Evolutionary conservation across 2,329 filamentous ascomycete genomes (phyloP), one percentile per base, ranked within the genome.

Genomic region (Mycosphaerella sp.): DNA sequence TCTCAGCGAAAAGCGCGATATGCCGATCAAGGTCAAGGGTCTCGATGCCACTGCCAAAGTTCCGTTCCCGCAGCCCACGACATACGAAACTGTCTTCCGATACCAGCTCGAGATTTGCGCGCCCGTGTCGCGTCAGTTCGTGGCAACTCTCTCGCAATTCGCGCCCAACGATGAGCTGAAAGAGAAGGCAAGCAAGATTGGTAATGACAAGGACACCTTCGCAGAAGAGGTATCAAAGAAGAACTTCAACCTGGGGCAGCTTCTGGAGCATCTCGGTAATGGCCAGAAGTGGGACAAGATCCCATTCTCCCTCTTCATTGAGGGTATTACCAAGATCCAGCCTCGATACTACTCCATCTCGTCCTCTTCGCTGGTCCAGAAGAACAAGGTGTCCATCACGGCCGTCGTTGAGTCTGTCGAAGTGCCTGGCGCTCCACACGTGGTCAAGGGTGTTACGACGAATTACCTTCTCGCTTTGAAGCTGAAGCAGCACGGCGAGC

Each of bases 311-410:
- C 84, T 90, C 63, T 84, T 97, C 63, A 89, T 98, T 60, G 93
- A 98, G 76, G 87, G 89, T 59, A 72, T 98, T 55, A 87, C 84
- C 72, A 97, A 96, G 77, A 82, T 98, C 51, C 93, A 98, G 71
- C 91, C 93, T 35, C 88, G 93, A 44, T 98, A 97, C 78, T 98
- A 98, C 76, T 98, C 94, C 44, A 98, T 98, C 70, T 98, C 93
- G 2, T 98, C 94, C 1, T 97, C 93, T 0, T 96, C 93, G 6
- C 71, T 89, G 7, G 90, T 95, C 13, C 90, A 98, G 68, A 90
- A 93, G 68, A 85, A 95, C 72, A 91, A 89, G 75, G 89, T 98
- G 60, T 88, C 93, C 54, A 86, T 98, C 64, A 98, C 93, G 13
- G 91, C 91, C 51, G 86, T 97, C 36, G 91, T 98, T 53, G 93